Percentiles rank a stretch among this genome's conserved stretches.
These are phyloP conservation scores for Kockiozyma suomiensis DNA, from an alignment of 805 yeast species.

Conservation along the genomic window DNA sequence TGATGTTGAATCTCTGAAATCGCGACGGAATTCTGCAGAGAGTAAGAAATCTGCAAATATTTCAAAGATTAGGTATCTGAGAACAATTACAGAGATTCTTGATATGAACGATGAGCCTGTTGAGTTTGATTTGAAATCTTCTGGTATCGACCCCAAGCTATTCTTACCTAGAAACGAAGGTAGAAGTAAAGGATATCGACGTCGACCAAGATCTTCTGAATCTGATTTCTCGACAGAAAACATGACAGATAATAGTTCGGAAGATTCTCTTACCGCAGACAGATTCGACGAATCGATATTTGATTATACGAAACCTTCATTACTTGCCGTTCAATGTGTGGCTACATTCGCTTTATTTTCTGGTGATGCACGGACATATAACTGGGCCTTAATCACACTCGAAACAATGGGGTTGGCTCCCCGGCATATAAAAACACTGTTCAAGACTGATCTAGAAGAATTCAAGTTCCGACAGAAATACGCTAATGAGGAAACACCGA, in stretches of 20 bases:
- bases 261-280: background rate
- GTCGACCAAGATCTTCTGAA: background rate
- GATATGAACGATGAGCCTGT: background rate
- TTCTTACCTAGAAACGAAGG: background rate
- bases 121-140: background rate
- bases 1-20: background rate
- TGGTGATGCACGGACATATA: slow-evolving; percentile 11
- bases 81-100: background rate
- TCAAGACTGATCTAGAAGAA: slow-evolving; percentile 1
- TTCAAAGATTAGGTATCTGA: background rate
- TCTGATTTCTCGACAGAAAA: background rate
- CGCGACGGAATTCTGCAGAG: background rate
- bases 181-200: background rate
- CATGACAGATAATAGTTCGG: background rate
- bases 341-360: slow-evolving; percentile 18
- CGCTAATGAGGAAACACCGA: background rate
- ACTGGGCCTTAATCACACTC: slow-evolving; percentile 26
- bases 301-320: slow-evolving; percentile 10
- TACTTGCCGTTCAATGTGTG: slow-evolving; percentile 3
- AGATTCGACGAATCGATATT: slow-evolving; percentile 8
- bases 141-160: background rate
- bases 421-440: slow-evolving; percentile 10
- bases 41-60: background rate
- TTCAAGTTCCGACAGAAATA: background rate
- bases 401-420: slow-evolving; percentile 23